These are phyloP conservation scores for Ophiocordyceps camponoti-saundersi DNA, from an alignment of 2,329 filamentous ascomycete species.

Conservation along the genomic window DNA sequence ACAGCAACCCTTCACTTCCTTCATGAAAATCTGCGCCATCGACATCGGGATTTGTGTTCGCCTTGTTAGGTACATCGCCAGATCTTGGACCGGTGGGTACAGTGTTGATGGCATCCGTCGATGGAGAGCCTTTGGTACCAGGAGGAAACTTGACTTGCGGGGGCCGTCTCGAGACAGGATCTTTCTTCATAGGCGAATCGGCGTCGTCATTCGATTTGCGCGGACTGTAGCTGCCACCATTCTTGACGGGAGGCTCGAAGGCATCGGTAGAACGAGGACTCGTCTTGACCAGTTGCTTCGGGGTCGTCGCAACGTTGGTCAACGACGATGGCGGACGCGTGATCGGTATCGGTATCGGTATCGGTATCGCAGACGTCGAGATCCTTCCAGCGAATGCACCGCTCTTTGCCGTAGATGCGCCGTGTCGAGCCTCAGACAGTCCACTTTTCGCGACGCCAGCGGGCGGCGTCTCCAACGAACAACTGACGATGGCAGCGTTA, in stretches of 20 bases:
- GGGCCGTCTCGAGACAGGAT: slow-evolving; percentile 3
- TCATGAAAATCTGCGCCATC: background rate
- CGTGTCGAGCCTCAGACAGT: slow-evolving; percentile 3
- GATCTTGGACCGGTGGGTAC: background rate
- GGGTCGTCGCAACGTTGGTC: background rate
- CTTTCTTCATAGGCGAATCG: background rate
- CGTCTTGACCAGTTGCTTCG: background rate
- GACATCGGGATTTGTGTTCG: background rate
- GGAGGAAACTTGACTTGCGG: slow-evolving; percentile 16
- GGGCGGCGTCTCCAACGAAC: slow-evolving; percentile 2
- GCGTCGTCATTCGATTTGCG: background rate
- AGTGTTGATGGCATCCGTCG: slow-evolving; percentile 1
- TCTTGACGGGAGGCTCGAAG: background rate
- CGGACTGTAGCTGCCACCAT: background rate
- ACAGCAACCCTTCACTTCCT: slow-evolving; percentile 4
- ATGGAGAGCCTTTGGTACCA: slow-evolving; percentile 12
- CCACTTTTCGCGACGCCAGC: slow-evolving; percentile 2
- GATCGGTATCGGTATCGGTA: slow-evolving; percentile 3
- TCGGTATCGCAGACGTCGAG: slow-evolving; percentile 3
- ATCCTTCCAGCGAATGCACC: slow-evolving; percentile 3
- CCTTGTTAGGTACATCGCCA: background rate
- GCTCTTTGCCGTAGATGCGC: slow-evolving; percentile 2
- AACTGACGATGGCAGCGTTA: slow-evolving; percentile 6
- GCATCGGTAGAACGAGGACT: background rate
- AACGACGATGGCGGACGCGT: background rate